Base-by-base conservation (phyloP, 83 land plant genomes). In the Isoetes engelmannii region DNA sequence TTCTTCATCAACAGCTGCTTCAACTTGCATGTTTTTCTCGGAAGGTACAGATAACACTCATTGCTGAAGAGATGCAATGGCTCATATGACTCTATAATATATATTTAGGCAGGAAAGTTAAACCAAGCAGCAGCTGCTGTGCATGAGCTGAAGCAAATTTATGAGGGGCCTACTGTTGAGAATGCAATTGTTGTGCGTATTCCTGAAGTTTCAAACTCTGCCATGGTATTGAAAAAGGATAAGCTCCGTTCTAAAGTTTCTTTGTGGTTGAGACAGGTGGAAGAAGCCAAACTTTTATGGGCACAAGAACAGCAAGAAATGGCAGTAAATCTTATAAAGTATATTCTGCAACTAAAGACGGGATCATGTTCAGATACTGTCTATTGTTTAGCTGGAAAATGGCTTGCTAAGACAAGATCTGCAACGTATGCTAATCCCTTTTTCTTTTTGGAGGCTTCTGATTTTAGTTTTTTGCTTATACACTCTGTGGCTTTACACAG, bases 321-420 rank as follows among this genome's bases (percentile, higher is more conserved):
- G 88, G 99, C 97, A 4, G 86, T 90, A 64, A 88, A 76, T 77
- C 87, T 94, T 60, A 82, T 82, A 49, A 82, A 81, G 71, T 84
- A 94, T 70, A 71, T 94, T 42, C 53, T 86, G 43, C 72, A 82
- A 58, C 67, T 63, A 12, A 45, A 69, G 15, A 80, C 61, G 50
- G 85, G 77, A 37, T 59, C 53, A 48, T 87, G 79, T 20, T 69
- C 84, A 20, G 80, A 85, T 67, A 79, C 83, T 81, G 81, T 90
- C 15, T 79, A 81, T 69, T 85, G 97, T 54, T 79, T 90, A 48
- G 83, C 88, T 71, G 99, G 99, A 28, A 94, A 94, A 69, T 94
- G 99, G 99, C 80, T 94, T 59, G 93, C 99, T 47, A 88, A 94
- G 74, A 88, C 87, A 61, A 75, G 90, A 68, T 88, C 99, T 49